Base-by-base conservation (phyloP, 2,329 filamentous ascomycete species). In the Venturiaceae sp. region DNA sequence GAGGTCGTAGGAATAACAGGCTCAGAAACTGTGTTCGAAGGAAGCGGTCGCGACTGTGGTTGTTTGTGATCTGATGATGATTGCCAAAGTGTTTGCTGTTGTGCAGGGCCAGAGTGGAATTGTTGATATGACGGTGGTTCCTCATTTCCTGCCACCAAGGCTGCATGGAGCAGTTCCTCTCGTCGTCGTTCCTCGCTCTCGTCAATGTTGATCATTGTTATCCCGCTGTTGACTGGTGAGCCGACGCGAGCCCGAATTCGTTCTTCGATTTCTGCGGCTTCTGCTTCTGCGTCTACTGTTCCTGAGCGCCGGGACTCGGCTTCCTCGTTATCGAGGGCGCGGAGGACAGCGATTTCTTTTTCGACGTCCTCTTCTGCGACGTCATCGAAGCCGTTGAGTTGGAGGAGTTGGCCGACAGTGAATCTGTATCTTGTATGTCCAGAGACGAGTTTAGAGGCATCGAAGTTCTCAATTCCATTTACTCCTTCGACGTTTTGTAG, bases 351-450 rank as follows among this genome's bases (percentile, higher is more conserved):
- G 23, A 55, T 41, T 62, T 78, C 75, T 8, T 68, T 69, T n/a
- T 74, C 70, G 1, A 77, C 66, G 6, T 55, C 53, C 77, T 59
- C 62, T 71, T 66, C 53, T 69, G 66, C 59, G 56, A 89, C 69
- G 65, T 88, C 83, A 65, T 90, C 87, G 75, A 88, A 86, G 1
- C 83, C 81, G 55, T 90, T 80, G 47, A 82, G 82, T 61, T 80
- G 78, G 32, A 94, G 74, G 60, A 92, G 85, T 46, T 75, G 79
- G 16, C 86, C 85, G 8, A 86, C 76, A 55, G 90, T 74, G 65
- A 81, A 82, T 60, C 85, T 82, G 68, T 92, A 92, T 63, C 84
- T 79, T 60, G 88, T 71, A 71, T 92, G 88, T 16, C 85, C 86
- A 62, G 76, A 83, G 56, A 89, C 80, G 62, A 84, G 77, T 58